Conservation (phyloP, 345 rosid species). For the Euphorbia pulcherrima region DNA sequence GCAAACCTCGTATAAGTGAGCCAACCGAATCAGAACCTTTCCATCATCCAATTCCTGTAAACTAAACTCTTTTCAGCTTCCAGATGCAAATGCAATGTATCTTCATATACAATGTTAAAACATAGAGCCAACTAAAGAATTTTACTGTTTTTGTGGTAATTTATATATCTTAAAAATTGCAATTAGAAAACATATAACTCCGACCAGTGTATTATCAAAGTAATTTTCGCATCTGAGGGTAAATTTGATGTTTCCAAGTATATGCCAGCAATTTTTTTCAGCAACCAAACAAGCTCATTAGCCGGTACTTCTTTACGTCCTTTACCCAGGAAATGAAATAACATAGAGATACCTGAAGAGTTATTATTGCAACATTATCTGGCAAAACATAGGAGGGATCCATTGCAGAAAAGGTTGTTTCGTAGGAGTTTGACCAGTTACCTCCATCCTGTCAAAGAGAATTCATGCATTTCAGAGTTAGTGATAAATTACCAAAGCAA, state of each 20-base stretch:
- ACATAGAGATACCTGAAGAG: slow-evolving; percentile 62
- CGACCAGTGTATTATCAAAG: background rate
- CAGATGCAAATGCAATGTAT: background rate
- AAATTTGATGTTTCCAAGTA: background rate
- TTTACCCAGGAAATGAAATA: background rate
- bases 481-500: background rate
- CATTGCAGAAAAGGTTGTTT: slow-evolving; percentile 58
- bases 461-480: background rate
- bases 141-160: background rate
- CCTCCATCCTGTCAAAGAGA: slow-evolving; percentile 53
- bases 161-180: background rate
- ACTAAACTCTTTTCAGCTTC: background rate
- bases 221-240: background rate
- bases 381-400: slow-evolving; percentile 77
- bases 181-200: background rate
- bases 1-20: slow-evolving; percentile 79
- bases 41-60: slow-evolving; percentile 71
- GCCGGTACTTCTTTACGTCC: background rate
- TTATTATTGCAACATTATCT: slow-evolving; percentile 62
- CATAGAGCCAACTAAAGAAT: background rate
- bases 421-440: slow-evolving; percentile 51
- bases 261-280: background rate
- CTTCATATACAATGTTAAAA: background rate
- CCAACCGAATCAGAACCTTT: slow-evolving; percentile 70
- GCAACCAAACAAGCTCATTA: background rate